A percentile compares a stretch with the other conserved stretches of the same genome.
Conservation (phyloP, 2,329 filamentous ascomycete species). For the Claviceps capensis region DNA sequence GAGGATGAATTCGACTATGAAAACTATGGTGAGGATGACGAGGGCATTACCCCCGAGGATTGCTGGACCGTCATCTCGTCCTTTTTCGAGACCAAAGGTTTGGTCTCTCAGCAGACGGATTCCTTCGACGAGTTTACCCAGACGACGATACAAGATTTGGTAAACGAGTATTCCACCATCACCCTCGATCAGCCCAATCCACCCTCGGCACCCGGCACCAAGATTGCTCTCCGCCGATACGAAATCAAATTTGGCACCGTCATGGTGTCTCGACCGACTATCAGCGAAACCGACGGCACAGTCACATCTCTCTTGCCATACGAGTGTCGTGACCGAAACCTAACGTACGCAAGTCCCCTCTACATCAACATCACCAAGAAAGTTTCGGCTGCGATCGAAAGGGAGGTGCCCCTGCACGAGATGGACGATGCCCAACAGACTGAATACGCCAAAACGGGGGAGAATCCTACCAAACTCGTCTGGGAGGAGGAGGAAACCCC, state of each 20-base stretch:
- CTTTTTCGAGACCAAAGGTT: constrained; percentile 90
- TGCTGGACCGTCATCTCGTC: constrained; percentile 97
- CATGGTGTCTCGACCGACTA: constrained; percentile 76
- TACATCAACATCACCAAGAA: constrained; percentile 82
- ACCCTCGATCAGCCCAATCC: constrained; percentile 90
- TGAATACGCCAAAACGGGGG: constrained; percentile 40
- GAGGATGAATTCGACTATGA: constrained; percentile 51
- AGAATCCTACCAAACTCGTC: constrained; percentile 41
- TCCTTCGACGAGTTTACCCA: constrained; percentile 96
- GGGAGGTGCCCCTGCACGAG: constrained; percentile 50
- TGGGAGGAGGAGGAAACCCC: constrained; percentile 47
- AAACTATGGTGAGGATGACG: constrained; percentile 53
- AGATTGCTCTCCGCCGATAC: constrained; percentile 78
- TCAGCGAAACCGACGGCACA: constrained; percentile 84
- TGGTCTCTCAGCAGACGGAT: constrained; percentile 94
- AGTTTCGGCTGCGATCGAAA: constrained; percentile 70
- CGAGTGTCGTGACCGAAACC: constrained; percentile 86
- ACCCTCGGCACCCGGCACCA: constrained; percentile 58
- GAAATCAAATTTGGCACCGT: constrained; percentile 90
- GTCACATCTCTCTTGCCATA: constrained; percentile 80
- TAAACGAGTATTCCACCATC: constrained; percentile 81
- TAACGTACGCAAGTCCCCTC: constrained; percentile 87
- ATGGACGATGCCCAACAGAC: constrained; percentile 51
- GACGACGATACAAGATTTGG: constrained; percentile 86
- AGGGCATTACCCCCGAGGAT: constrained; percentile 83